A percentile compares a stretch with the other conserved stretches of the same genome.
Conservation (phyloP, 1,139 yeast species). For the Yamadazyma triangularis region DNA sequence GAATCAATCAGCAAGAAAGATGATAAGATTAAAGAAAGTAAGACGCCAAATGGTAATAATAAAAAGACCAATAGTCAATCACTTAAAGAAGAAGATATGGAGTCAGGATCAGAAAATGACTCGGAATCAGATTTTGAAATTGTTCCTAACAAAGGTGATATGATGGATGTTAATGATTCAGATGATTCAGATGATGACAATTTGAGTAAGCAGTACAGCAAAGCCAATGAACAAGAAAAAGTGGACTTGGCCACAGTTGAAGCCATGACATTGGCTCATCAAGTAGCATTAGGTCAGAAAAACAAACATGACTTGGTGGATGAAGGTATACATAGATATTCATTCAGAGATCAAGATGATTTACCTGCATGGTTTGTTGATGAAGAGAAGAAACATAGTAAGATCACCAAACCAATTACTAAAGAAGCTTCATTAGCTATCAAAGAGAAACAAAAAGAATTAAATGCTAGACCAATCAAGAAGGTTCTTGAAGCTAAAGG, state of each 20-base stretch:
- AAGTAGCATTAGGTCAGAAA: slow-evolving; percentile 84
- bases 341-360: slow-evolving; percentile 87
- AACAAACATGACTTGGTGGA: slow-evolving; percentile 78
- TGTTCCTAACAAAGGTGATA: slow-evolving; percentile 40
- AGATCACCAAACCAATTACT: slow-evolving; percentile 85
- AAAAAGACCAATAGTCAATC: too few relatives aligned
- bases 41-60: not conserved
- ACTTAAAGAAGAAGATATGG: too few relatives aligned
- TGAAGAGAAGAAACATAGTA: slow-evolving; percentile 84
- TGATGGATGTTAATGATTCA: slow-evolving; percentile 27
- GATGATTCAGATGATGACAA: slow-evolving; percentile 45
- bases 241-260: slow-evolving; percentile 88
- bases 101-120: slow-evolving; percentile 12
- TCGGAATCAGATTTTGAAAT: slow-evolving; percentile 45
- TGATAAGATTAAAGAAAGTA: slow-evolving; percentile 1
- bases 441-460: slow-evolving; percentile 80
- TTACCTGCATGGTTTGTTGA: slow-evolving; percentile 95
- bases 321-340: slow-evolving; percentile 87
- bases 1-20: slow-evolving; percentile 17
- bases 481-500: slow-evolving; percentile 97
- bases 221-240: slow-evolving; percentile 50
- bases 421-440: slow-evolving; percentile 95
- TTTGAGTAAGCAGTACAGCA: slow-evolving; percentile 24
- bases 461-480: slow-evolving; percentile 97
- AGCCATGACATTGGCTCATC: slow-evolving; percentile 98